A percentile compares a stretch with the other conserved stretches of the same genome.
Evolutionary conservation across 805 yeast genomes (phyloP).

Genomic region (Starmerella floricola): DNA sequence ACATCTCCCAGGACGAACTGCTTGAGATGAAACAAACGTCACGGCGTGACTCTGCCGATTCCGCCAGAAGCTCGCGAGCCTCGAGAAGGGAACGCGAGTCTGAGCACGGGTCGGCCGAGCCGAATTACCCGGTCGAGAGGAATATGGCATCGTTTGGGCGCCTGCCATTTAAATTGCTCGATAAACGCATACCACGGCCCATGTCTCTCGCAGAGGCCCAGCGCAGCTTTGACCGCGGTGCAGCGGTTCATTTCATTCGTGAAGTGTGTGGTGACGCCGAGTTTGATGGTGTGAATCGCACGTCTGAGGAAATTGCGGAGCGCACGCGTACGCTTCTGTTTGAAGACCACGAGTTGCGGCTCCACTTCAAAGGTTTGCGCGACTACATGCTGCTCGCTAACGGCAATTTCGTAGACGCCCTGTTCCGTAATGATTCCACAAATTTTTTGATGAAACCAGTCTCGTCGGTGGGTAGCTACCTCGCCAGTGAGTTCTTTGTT

Average conservation of each 20-base stretch:
- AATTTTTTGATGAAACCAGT: constrained; percentile 9
- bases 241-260: constrained; percentile 51
- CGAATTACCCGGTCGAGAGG: constrained; percentile 11
- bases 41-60: too few species aligned
- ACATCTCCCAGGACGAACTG: too few species aligned
- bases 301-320: constrained; percentile 44
- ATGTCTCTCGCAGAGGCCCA: constrained; percentile 26
- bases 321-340: constrained; percentile 41
- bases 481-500: constrained; percentile 12
- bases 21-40: too few species aligned
- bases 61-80: too few species aligned
- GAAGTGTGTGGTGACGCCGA: constrained; percentile 49
- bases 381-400: constrained; percentile 56
- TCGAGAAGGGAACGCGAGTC: too few species aligned
- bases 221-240: constrained; percentile 44
- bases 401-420: constrained; percentile 68
- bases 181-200: constrained; percentile 31
- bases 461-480: constrained; percentile 2
- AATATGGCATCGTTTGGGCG: constrained; percentile 20
- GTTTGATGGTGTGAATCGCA: constrained; percentile 52
- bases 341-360: constrained; percentile 37
- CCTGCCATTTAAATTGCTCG: not conserved
- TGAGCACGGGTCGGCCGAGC: not conserved
- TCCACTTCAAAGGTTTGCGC: constrained; percentile 51
- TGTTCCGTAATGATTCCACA: constrained; percentile 32